Conservation (phyloP, 257 asterid genomes). For the Solanum chilense region DNA sequence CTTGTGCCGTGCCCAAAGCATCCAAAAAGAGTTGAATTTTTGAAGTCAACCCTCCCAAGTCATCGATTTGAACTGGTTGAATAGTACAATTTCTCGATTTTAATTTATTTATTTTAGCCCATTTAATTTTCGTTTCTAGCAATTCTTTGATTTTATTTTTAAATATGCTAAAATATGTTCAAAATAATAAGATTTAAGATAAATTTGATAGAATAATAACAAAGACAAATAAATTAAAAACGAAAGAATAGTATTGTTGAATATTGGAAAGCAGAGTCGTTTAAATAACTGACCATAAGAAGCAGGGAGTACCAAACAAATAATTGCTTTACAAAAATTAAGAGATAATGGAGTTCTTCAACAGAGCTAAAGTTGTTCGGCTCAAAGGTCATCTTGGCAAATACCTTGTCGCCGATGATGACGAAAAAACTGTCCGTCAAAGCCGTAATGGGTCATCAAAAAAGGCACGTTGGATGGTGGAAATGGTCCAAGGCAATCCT, state of each 20-base stretch:
- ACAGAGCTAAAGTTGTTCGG: slow-evolving; percentile 41
- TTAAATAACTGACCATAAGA: neutral
- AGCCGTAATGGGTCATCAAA: slow-evolving; percentile 49
- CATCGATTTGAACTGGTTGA: neutral
- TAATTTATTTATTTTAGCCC: accelerated
- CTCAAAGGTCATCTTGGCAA: slow-evolving; percentile 57
- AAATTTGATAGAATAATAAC: too few relatives aligned
- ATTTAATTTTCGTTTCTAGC: too few relatives aligned
- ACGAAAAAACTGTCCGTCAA: slow-evolving; percentile 46
- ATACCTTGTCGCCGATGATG: slow-evolving; percentile 54
- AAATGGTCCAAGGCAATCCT: slow-evolving; percentile 29
- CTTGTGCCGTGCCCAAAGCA: neutral
- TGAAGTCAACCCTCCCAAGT: neutral
- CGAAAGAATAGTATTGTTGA: neutral
- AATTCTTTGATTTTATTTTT: too few relatives aligned
- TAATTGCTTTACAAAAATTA: neutral
- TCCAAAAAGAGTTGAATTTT: neutral
- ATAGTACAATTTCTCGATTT: neutral
- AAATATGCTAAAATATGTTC: too few relatives aligned
- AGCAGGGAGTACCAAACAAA: neutral
- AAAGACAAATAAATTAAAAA: too few relatives aligned
- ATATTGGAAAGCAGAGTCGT: neutral
- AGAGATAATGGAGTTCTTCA: slow-evolving; percentile 39
- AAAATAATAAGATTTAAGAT: too few relatives aligned
- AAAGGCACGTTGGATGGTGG: slow-evolving; percentile 61